A percentile compares a stretch with the other conserved stretches of the same genome.
Evolutionary conservation across 2,329 filamentous ascomycete species (phyloP).

Genomic region (Pseudocercospora cruenta): DNA sequence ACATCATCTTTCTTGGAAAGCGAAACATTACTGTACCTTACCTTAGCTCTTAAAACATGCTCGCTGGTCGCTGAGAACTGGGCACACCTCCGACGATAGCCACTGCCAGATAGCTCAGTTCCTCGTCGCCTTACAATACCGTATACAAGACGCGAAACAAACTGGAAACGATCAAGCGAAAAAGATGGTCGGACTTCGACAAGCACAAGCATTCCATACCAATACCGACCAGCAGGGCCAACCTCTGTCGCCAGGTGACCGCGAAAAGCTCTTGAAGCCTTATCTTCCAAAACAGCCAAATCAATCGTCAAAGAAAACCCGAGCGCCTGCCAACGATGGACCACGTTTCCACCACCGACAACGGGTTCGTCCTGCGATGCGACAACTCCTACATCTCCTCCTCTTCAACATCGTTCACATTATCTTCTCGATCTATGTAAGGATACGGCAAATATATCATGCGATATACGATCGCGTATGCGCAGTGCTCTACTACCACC

Average conservation of each 20-base stretch:
- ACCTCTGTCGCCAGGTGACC: conserved; percentile 33
- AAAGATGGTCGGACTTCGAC: conserved; percentile 36
- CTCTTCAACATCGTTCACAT: conserved; percentile 74
- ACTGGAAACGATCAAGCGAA: not conserved
- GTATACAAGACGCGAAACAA: not conserved
- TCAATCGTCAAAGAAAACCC: conserved; percentile 15
- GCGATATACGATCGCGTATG: conserved; percentile 75
- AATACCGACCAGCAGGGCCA: conserved; percentile 33
- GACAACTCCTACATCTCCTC: conserved; percentile 60
- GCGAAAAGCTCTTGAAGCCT: conserved; percentile 38
- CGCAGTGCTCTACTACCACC: conserved; percentile 89
- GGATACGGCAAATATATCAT: conserved; percentile 78
- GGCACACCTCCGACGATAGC: not conserved
- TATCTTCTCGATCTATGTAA: conserved; percentile 86
- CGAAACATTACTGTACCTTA: not conserved
- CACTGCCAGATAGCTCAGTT: not conserved
- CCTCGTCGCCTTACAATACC: not conserved
- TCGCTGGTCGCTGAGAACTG: not conserved
- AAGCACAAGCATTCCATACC: conserved; percentile 36
- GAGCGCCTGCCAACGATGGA: conserved; percentile 14
- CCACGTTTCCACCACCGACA: conserved; percentile 31
- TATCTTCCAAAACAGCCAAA: conserved; percentile 37
- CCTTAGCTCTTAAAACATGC: not conserved
- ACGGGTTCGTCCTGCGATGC: conserved; percentile 35
- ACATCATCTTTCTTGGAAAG: not conserved